Evolutionary conservation across 495 filamentous ascomycete species (phyloP).

Genomic region (Ascodesmis nigricans): DNA sequence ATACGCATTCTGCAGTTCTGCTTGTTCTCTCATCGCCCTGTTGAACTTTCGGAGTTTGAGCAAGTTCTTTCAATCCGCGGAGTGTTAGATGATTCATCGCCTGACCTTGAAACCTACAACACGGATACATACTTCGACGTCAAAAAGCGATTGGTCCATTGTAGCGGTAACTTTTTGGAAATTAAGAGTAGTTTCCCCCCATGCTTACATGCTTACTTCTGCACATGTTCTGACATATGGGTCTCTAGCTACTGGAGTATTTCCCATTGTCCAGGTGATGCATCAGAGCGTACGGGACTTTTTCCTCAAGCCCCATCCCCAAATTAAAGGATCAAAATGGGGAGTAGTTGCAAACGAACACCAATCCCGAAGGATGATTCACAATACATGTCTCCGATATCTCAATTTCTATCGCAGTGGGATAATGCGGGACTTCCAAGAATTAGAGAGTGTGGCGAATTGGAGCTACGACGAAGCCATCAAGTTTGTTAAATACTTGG

Average conservation of each 20-base stretch:
- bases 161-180: background rate
- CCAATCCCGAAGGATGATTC: slow-evolving; percentile 1
- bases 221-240: too few relatives aligned
- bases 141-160: slow-evolving; percentile 1
- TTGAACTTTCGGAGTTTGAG: background rate
- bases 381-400: background rate
- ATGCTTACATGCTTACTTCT: too few relatives aligned
- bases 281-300: slow-evolving; percentile 4
- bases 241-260: background rate
- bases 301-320: background rate
- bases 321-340: background rate
- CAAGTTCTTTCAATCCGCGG: slow-evolving; percentile 1
- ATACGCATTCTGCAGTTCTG: background rate
- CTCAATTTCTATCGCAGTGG: background rate
- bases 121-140: background rate
- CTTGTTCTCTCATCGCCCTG: background rate
- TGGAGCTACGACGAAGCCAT: background rate
- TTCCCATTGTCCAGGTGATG: slow-evolving; percentile 4
- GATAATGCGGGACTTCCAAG: background rate
- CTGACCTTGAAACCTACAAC: background rate
- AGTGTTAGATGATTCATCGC: background rate
- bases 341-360: background rate
- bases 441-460: background rate
- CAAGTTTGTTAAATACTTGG: slow-evolving; percentile 1
- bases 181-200: too few relatives aligned